phyloP scores from a whole-genome alignment of 352 stramenopile species.

The Pythium periplocum region DNA sequence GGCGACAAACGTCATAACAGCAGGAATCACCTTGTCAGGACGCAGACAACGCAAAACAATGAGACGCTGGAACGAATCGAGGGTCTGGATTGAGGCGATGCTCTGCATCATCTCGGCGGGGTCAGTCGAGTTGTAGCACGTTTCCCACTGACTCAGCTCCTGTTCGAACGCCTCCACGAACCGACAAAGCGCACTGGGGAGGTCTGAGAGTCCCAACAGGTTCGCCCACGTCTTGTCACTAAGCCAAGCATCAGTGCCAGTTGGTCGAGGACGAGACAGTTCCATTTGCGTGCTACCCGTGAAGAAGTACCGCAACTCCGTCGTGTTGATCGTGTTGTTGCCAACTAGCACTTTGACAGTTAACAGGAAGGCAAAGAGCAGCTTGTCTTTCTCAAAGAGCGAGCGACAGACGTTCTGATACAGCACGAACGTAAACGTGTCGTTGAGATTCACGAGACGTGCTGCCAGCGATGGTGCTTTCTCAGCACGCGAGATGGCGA shows the following conservation, averaged over 20 bases:
- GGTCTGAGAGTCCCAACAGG: constrained; percentile 63
- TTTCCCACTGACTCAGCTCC: constrained; percentile 58
- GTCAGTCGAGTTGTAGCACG: constrained; percentile 83
- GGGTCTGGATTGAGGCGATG: constrained; percentile 38
- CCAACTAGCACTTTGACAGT: constrained; percentile 91
- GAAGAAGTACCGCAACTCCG: constrained; percentile 89
- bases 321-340: constrained; percentile 62
- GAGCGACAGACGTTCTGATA: constrained; percentile 96
- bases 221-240: constrained; percentile 90
- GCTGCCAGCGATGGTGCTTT: constrained; percentile 70
- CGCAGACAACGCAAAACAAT: constrained; percentile 89
- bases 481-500: constrained; percentile 85
- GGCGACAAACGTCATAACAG: constrained; percentile 89
- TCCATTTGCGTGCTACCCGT: constrained; percentile 92
- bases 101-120: constrained; percentile 60
- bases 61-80: constrained; percentile 89
- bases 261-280: constrained; percentile 67
- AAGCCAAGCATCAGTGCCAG: constrained; percentile 57
- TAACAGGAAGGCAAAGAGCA: constrained; percentile 94
- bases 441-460: constrained; percentile 87
- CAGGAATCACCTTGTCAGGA: constrained; percentile 90
- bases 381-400: constrained; percentile 95
- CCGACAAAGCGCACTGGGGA: constrained; percentile 35
- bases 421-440: constrained; percentile 93
- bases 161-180: constrained; percentile 51